A percentile compares a stretch with the other conserved stretches of the same genome.
Evolutionary conservation across 345 rosid species (phyloP).

Genomic region (Populus simonii): DNA sequence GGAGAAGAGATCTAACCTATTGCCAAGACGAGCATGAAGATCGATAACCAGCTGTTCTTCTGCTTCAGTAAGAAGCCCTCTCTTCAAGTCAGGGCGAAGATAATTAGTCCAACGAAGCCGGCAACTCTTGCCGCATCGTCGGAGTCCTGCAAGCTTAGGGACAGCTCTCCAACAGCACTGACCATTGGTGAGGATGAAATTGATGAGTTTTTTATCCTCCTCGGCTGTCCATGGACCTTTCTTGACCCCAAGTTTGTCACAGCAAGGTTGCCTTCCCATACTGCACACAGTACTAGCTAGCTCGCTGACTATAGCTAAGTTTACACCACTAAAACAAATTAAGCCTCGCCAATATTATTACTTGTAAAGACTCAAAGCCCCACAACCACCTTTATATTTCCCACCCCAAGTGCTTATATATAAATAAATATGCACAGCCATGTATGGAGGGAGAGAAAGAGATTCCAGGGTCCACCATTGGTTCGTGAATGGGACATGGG

Average conservation of each 20-base stretch:
- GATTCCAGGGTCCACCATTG: constrained; percentile 45
- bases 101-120: constrained; percentile 89
- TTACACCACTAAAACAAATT: background rate
- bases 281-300: background rate
- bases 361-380: constrained; percentile 44
- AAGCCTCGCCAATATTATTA: constrained; percentile 26
- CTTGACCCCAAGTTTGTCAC: constrained; percentile 43
- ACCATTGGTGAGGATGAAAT: constrained; percentile 36
- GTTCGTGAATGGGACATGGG: constrained; percentile 43
- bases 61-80: constrained; percentile 68
- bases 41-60: constrained; percentile 77
- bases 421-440: background rate
- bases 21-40: constrained; percentile 76
- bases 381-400: constrained; percentile 43
- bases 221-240: constrained; percentile 47
- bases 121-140: constrained; percentile 85
- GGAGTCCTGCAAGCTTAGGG: constrained; percentile 47
- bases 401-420: background rate
- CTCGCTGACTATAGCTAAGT: background rate
- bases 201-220: constrained; percentile 38
- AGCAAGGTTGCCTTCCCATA: constrained; percentile 42
- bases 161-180: constrained; percentile 43
- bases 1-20: constrained; percentile 36
- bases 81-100: constrained; percentile 86
- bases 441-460: constrained; percentile 9